Evolutionary conservation across 2,329 filamentous ascomycete species (phyloP).

Genomic region (Phaeoacremonium minimum): DNA sequence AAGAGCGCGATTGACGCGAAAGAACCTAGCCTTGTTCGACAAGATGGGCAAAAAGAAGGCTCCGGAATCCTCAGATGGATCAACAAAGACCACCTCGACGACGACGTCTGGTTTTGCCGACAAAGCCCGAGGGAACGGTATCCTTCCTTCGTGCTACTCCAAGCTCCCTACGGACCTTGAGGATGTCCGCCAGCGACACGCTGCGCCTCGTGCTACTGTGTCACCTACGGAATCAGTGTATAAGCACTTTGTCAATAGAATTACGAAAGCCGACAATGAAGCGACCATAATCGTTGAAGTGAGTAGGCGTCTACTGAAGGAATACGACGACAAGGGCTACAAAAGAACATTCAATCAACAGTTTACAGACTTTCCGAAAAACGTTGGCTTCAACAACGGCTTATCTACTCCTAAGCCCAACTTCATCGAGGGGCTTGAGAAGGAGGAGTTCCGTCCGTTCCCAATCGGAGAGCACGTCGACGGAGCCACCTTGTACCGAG

Average conservation of each 20-base stretch:
- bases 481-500: slow-evolving; percentile 14
- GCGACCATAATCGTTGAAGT: slow-evolving; percentile 9
- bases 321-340: slow-evolving; percentile 3
- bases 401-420: slow-evolving; percentile 20
- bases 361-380: slow-evolving; percentile 15
- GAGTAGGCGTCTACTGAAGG: slow-evolving; percentile 12
- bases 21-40: slow-evolving; percentile 6
- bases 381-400: slow-evolving; percentile 19
- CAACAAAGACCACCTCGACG: slow-evolving; percentile 4
- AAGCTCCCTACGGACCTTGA: slow-evolving; percentile 12
- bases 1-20: slow-evolving; percentile 3
- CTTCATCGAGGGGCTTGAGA: slow-evolving; percentile 17
- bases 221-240: slow-evolving; percentile 10
- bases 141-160: slow-evolving; percentile 7
- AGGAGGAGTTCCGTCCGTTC: slow-evolving; percentile 4
- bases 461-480: slow-evolving; percentile 7
- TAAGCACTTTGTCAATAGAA: slow-evolving; percentile 6
- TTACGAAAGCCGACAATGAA: slow-evolving; percentile 10
- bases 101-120: slow-evolving; percentile 6
- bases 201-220: slow-evolving; percentile 6
- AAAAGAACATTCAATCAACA: not conserved
- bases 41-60: slow-evolving; percentile 4
- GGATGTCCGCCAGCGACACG: slow-evolving; percentile 7
- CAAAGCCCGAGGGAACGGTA: slow-evolving; percentile 9
- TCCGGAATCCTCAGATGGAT: not conserved